Percentiles rank a stretch among this genome's conserved stretches.
These are phyloP conservation scores for Populus trichocarpa DNA, from an alignment of 441 rosid species.

Conservation along the genomic window DNA sequence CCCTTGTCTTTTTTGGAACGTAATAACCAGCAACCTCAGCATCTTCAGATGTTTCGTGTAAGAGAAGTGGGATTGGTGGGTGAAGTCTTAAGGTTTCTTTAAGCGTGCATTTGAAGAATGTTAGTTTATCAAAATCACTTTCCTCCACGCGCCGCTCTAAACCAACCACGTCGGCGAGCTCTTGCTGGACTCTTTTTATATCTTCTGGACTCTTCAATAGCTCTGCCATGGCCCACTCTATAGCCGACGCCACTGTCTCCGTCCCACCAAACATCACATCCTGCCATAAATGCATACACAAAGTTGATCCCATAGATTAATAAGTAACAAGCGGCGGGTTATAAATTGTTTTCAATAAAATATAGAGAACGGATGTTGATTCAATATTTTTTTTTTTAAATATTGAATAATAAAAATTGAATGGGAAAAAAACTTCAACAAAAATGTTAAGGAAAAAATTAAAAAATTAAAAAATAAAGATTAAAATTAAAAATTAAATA, in stretches of 20 bases:
- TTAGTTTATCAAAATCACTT: constrained; percentile 64
- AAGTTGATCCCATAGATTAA: neutral
- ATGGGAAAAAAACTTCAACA: too few relatives aligned
- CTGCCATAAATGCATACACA: constrained; percentile 25
- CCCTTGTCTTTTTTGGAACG: constrained; percentile 68
- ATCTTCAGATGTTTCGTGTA: constrained; percentile 85
- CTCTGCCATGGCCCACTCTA: constrained; percentile 90
- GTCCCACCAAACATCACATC: constrained; percentile 99
- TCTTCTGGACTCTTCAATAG: constrained; percentile 77
- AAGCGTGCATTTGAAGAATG: constrained; percentile 57
- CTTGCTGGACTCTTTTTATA: constrained; percentile 65
- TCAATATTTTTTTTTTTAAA: too few relatives aligned
- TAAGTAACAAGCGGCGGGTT: too few relatives aligned
- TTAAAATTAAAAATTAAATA: too few relatives aligned
- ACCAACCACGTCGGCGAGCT: constrained; percentile 83
- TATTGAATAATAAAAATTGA: too few relatives aligned
- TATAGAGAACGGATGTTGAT: too few relatives aligned
- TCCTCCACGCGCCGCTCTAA: constrained; percentile 81
- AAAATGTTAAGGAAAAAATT: too few relatives aligned
- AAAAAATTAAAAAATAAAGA: too few relatives aligned
- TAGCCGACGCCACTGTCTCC: constrained; percentile 92
- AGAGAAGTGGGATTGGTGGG: constrained; percentile 96
- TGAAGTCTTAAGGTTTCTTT: constrained; percentile 92
- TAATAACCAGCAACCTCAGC: constrained; percentile 59
- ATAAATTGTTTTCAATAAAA: too few relatives aligned